Evolutionary conservation across 768 basidiomycete species (phyloP), one percentile per base, ranked within the genome.

Genomic region (Boletus pseudopeckii): DNA sequence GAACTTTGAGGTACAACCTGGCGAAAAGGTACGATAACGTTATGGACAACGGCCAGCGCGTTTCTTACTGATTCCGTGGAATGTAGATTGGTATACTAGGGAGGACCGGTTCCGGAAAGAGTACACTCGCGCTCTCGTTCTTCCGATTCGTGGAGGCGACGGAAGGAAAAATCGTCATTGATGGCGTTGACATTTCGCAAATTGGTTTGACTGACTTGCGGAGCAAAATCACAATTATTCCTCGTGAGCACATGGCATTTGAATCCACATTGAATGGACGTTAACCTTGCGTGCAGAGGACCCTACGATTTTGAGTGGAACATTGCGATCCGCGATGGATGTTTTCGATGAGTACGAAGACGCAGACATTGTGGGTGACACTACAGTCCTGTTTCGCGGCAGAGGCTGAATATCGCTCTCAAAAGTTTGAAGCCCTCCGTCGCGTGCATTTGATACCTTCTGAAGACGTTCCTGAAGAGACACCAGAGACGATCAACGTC

Each of bases 131-230:
- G 0, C 74, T 93, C 13, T 88, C 87, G 8, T 89, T 93, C 73
- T 92, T 95, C 82, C 81, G 89, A 22, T 90, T 92, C 64, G 90
- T 95, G n/a, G 91, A 95, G 64, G 84, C 92, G 1, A 83, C 82
- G 0, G 77, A 85, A 60, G 92, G 92, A 7, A 75, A 75, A 7
- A 92, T 93, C 49, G 41, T 82, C 5, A 76, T 95, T 36, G 92
- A 93, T 64, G 88, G 77, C n/a, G 45, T 90, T 11, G 88, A 94
- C 60, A 92, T 92, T 54, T 77, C 90, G 28, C 76, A 78, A 50
- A 81, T 94, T 50, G 92, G 92, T 18, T 73, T 95, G 34, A 88
- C 87, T 0, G 90, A 94, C 65, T 76, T 97, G 36, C 81, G 93
- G 22, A 85, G 82, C 51, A 80, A 78, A 39, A 73, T 92, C 50